phyloP scores from a whole-genome alignment of 805 yeast species.

The Jamesozyma gamospora region DNA sequence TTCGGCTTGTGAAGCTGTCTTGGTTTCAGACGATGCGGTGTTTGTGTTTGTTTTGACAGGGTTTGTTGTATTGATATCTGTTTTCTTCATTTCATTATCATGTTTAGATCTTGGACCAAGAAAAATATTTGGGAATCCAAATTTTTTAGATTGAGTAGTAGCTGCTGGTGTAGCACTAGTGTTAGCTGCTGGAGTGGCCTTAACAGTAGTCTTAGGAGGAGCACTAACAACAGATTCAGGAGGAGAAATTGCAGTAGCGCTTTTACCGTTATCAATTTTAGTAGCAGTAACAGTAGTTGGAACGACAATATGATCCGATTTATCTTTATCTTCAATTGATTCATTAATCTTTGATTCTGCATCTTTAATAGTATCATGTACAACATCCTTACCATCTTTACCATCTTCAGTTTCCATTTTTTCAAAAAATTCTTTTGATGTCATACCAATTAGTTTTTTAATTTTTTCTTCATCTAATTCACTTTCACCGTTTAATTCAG shows the following conservation, averaged over 20 bases:
- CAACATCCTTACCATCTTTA: no score
- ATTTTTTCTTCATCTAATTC: conserved; percentile 25
- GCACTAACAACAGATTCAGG: no score
- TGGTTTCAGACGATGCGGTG: background rate
- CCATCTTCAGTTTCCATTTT: background rate
- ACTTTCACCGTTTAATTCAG: conserved; percentile 31
- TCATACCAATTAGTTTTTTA: conserved; percentile 25
- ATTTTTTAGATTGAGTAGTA: no score
- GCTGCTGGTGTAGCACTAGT: no score
- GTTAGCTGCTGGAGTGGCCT: no score
- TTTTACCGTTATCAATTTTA: no score
- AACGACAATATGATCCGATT: no score
- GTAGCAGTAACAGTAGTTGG: no score
- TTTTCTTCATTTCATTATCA: background rate
- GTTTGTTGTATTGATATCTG: background rate
- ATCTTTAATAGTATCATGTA: no score
- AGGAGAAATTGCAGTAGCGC: no score
- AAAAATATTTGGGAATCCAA: no score
- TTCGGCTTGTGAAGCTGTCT: background rate
- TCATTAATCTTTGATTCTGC: background rate
- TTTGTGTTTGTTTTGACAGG: background rate
- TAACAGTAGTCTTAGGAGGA: no score
- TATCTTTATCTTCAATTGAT: background rate
- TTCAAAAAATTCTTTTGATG: conserved; percentile 23
- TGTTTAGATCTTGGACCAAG: background rate